Evolutionary conservation across 148 eudicot genomes (phyloP), one percentile per base, ranked within the genome.

Genomic region (Rhododendron mucronatum): DNA sequence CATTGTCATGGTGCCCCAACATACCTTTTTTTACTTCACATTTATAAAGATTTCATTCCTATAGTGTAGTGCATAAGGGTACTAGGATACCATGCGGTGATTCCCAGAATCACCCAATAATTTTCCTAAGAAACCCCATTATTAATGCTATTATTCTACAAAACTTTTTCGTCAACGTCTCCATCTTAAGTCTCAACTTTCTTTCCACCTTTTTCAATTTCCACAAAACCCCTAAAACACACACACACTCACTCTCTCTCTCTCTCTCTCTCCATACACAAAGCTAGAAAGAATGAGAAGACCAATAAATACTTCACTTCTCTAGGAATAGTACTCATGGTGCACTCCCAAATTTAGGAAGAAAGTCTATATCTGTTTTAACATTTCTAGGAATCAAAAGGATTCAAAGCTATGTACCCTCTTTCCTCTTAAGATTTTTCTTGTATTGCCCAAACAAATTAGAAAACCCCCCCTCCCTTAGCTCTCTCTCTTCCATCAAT

Each of bases 21-120:
- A 55, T 16, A 4, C 50, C 30, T 30, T 9, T 18, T 16, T 55
- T 55, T 51, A 48, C 55, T 13, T 2, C 55, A 51, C 55, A 51
- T 51, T 10, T 12, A 51, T 13, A 10, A 13, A 51, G 0, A 2
- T 51, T 51, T 51, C 45, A 2, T 3, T 0, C 3, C 0, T 14
- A 3, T 53, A 53, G 0, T 14, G 15, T 53, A 4, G 18, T 53
- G 5, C 4, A 55, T 18, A 55, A 55, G 1, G 2, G 2, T 18
- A 5, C 0, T 5, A 7, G 20, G 0, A 1, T 0, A 16, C 0
- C 7, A 55, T 4, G 1, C 1, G 7, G 0, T 7, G 1, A 7
- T 55, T 1, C 5, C 59, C 20, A 14, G 6, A 3, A 15, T 0
- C 61, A 55, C 61, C 61, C 21, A 55, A 16, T 55, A 55, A 5